Percentiles rank a stretch among this genome's conserved stretches.
Evolutionary conservation across 495 filamentous ascomycete species (phyloP).

Genomic region (Tetracladium setigerum): DNA sequence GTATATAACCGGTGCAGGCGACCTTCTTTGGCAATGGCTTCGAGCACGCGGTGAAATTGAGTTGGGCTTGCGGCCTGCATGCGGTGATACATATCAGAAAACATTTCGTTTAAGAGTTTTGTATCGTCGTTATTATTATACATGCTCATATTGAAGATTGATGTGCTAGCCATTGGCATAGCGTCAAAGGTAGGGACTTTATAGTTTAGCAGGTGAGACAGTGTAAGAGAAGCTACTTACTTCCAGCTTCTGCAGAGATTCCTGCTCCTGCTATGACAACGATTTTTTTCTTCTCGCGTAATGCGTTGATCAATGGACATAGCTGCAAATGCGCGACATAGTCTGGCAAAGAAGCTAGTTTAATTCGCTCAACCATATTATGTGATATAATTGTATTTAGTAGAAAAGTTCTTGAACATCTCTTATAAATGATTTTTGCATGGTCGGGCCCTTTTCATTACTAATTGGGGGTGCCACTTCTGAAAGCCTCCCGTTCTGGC

Average conservation of each 20-base stretch:
- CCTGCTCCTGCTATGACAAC: slow-evolving; percentile 3
- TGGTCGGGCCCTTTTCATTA: no score
- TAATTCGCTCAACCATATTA: slow-evolving; percentile 2
- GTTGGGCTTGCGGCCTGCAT: slow-evolving; percentile 2
- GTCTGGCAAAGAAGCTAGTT: slow-evolving; percentile 4
- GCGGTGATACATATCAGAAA: slow-evolving; percentile 4
- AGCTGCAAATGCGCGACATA: slow-evolving; percentile 5
- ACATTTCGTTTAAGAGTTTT: neutral
- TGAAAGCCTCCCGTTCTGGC: no score
- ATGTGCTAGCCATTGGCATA: neutral
- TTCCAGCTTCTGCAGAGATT: neutral
- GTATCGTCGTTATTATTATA: neutral
- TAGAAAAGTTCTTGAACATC: neutral
- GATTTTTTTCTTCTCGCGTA: slow-evolving; percentile 1
- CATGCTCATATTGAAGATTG: neutral
- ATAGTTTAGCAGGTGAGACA: neutral
- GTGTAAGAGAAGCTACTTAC: slow-evolving; percentile 1
- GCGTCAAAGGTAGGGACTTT: neutral
- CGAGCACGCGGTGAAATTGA: slow-evolving; percentile 3
- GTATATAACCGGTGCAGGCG: slow-evolving; percentile 4
- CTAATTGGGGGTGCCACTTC: no score
- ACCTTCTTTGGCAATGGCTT: slow-evolving; percentile 1
- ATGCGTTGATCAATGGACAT: slow-evolving; percentile 6
- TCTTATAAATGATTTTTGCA: neutral
- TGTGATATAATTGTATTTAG: neutral